These are phyloP conservation scores for Botryosphaeria dothidea DNA, from an alignment of 2,329 filamentous ascomycete species.

Conservation along the genomic window DNA sequence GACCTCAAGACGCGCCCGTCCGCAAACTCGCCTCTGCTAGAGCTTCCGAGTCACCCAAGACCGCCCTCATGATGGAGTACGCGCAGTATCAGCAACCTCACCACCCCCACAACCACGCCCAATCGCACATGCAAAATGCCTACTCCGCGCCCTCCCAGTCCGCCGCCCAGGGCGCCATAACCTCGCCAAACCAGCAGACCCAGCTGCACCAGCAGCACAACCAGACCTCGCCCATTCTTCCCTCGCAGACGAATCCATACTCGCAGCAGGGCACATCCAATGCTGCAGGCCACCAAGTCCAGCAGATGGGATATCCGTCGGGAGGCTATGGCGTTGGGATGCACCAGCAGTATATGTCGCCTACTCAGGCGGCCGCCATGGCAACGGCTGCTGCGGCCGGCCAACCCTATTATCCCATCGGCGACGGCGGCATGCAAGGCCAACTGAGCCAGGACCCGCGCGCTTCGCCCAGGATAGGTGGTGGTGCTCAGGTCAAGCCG, in stretches of 20 bases:
- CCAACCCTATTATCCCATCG: constrained; percentile 71
- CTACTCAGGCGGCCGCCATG: constrained; percentile 89
- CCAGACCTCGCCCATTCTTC: constrained; percentile 77
- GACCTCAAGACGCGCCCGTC: constrained; percentile 18
- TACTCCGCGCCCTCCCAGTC: constrained; percentile 38
- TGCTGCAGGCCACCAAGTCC: constrained; percentile 57
- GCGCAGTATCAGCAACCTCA: constrained; percentile 50
- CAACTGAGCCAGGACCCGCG: constrained; percentile 56
- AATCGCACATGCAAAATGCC: constrained; percentile 39
- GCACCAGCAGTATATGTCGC: constrained; percentile 74
- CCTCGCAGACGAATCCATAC: constrained; percentile 63
- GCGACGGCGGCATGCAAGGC: constrained; percentile 66
- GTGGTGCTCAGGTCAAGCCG: constrained; percentile 66
- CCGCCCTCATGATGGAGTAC: constrained; percentile 47
- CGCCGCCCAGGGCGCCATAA: constrained; percentile 53
- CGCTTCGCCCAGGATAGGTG: constrained; percentile 74
- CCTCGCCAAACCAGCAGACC: constrained; percentile 69
- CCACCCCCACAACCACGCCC: constrained; percentile 44
- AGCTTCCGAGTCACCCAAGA: constrained; percentile 3
- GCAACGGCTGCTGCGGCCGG: constrained; percentile 90
- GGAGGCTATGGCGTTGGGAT: constrained; percentile 72
- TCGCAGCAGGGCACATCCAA: constrained; percentile 67
- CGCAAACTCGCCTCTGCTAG: not conserved
- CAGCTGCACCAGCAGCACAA: constrained; percentile 62
- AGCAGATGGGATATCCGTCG: constrained; percentile 79